Conservation (phyloP, 83 land plant species). For the Picea mariana region DNA sequence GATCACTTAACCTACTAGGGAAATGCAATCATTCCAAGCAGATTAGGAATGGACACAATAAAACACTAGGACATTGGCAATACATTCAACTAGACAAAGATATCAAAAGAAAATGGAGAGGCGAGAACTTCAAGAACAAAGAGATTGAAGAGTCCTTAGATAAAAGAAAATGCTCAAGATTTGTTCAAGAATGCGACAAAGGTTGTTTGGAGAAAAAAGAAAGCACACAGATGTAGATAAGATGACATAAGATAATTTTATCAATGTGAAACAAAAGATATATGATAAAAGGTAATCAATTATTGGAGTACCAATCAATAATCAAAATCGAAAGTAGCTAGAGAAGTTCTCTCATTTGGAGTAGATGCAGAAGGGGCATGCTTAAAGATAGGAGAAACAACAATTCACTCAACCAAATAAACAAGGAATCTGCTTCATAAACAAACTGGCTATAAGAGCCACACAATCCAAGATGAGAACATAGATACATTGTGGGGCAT, state of each 20-base stretch:
- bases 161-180: background rate
- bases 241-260: too few species aligned
- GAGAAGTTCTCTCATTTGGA: constrained; percentile 15
- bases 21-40: too few species aligned
- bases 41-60: too few species aligned
- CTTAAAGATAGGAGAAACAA: background rate
- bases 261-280: too few species aligned
- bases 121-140: too few species aligned
- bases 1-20: too few species aligned
- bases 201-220: background rate
- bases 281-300: background rate
- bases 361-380: background rate
- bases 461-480: background rate
- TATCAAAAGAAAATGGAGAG: too few species aligned
- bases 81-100: too few species aligned
- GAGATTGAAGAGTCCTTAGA: background rate
- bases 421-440: background rate
- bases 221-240: background rate
- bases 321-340: background rate
- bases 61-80: too few species aligned
- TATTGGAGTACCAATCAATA: background rate
- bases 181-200: background rate
- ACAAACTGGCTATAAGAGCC: background rate
- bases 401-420: background rate
- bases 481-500: background rate